Base-by-base conservation (phyloP, 1,139 yeast genomes). In the Arxiozyma heterogenica region DNA sequence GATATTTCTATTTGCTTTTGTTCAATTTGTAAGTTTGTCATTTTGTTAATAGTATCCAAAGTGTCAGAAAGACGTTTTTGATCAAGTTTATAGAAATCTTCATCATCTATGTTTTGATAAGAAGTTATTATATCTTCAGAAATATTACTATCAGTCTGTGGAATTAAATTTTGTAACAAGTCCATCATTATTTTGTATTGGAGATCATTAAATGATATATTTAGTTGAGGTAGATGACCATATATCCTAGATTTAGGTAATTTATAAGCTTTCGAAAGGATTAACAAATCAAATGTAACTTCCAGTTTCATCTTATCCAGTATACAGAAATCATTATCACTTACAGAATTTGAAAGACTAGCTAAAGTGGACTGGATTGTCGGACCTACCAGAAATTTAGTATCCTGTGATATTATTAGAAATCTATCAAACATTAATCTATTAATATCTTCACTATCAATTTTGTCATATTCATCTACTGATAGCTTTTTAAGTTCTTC, bases 351-450 rank as follows among this genome's bases (percentile, higher is more conserved):
- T 59, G 82, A 86, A 21, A 88, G 68, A 59, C 86, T 86, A 51
- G 79, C 81, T 75, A 90, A 82, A 0, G 96, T 85, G 0, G 86
- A 79, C 59, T 84, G 81, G 53, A 90, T 84, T 59, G 82, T 81
- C 0, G 95, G 84, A 0, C 98, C 98, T 47, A 93, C 84, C 52
- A 91, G 74, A 48, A 94, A 79, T 64, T 91, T 97, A 0, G 98
- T 91, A 66, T 93, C 95, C 57, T 87, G 86, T 20, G 93, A 75
- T 56, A 78, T 80, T 46, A 94, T 74, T 52, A 81, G 80, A 70
- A 88, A 93, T 64, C 86, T 83, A 70, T 94, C 98, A 69, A 89
- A 94, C 94, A 93, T 86, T 62, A 89, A 76, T 17, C 84, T 78
- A 59, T 84, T 87, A 58, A 93, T 73, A 48, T 80, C 79, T 41